Base-by-base conservation (phyloP, 1,284 basidiomycete genomes). In the Fomitopsis betulina region DNA sequence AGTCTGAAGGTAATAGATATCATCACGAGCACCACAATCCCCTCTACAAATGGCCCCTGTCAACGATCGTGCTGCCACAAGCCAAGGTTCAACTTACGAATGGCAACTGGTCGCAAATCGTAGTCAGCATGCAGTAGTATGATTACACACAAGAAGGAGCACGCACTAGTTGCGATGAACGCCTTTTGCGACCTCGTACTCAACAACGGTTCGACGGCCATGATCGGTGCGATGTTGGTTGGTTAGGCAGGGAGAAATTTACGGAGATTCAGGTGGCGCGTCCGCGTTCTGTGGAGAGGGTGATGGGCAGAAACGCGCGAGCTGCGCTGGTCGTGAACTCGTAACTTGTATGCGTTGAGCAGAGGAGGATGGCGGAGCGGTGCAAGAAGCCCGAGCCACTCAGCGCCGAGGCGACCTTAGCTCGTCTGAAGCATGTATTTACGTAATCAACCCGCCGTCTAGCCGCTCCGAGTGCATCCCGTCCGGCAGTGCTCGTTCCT, bases 141-240 rank as follows among this genome's bases (percentile, higher is more conserved):
- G 0, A 15, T 15, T 12, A 39, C 10, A 19, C 45, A 35, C 37
- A 53, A 19, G 30, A 43, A 19, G 37, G 32, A 23, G 12, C 9
- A 64, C 82, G 66, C 69, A 87, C 87, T 82, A 60, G 83, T 89
- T 58, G 73, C 70, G 62, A 89, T 80, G 71, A 89, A 89, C 53
- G 80, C 82, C 62, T 77, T 76, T 67, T 89, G 87, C 32, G 87
- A 81, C 60, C 79, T 77, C 35, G 87, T 87, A 30, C 82, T 81
- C 56, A 90, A 73, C 50, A 89, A 75, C 27, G 81, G 80, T 76
- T 87, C 84, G 52, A 83, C 74, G 57, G 84, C 81, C 88, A 90
- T 89, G 66, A 61, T 67, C 52, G 42, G 25, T 21, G 45, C 45
- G 25, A n/a, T 27, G 23, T 23, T 45, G 21, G 21, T 32, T 57